Evolutionary conservation across 2,329 filamentous ascomycete species (phyloP), one percentile per base, ranked within the genome.

Genomic region (Didymella glomerata): DNA sequence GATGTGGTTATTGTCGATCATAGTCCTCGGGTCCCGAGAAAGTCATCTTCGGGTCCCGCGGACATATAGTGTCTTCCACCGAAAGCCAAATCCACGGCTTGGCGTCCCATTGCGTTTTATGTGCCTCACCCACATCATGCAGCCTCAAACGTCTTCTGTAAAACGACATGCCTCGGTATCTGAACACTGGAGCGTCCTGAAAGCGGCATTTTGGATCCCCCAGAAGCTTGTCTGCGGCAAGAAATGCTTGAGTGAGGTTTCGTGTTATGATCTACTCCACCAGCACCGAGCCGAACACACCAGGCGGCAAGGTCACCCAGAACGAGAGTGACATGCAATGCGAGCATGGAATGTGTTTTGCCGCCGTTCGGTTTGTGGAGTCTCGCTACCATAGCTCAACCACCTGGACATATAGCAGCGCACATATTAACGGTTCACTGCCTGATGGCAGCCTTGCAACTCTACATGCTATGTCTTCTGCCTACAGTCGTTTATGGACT

Each of bases 201-300:
- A 41, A n/a, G 32, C 50, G 56, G 18, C 25, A 34, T 27, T 22
- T 40, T 16, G 32, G 25, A 46, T 38, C 18, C 34, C 47, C 38
- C 30, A 50, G 40, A 51, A 48, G 56, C 50, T 58, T 58, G 30
- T 53, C 36, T 24, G 28, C 20, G 22, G 34, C 56, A 54, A 42
- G 20, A 16, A 41, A 42, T 51, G 50, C 46, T 36, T 42, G 41
- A 24, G n/a, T 7, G 16, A 20, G n/a, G 51, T 54, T 50, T 59
- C 50, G 41, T 2, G 8, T 50, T 34, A 5, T 25, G 25, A 11
- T 41, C 41, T 34, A 46, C 2, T 9, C 2, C 41, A 20, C 25
- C n/a, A 18, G 40, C n/a, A 47, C 50, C 56, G 46, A 34, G 10
- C 18, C 14, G 25, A 41, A 40, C 18, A 18, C 5, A 22, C 25